Conservation (phyloP, 1,284 basidiomycete genomes). For the Boletus albobrunnescens region DNA sequence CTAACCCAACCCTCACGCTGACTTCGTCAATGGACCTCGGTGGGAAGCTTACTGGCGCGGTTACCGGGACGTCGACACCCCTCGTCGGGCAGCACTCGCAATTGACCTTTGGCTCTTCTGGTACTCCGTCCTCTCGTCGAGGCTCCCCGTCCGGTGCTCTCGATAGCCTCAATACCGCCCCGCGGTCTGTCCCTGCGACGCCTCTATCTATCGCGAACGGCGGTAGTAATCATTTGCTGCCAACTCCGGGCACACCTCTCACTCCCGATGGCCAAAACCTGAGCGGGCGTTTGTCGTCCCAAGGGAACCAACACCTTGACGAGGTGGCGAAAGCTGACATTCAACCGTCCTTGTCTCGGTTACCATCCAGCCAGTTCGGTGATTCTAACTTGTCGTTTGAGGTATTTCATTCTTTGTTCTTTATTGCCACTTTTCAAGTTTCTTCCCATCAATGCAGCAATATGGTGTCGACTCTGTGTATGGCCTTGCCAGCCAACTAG, state of each 20-base stretch:
- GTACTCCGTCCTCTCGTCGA: constrained; percentile 53
- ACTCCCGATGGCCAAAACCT: constrained; percentile 56
- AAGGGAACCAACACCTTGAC: constrained; percentile 45
- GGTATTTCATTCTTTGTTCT: constrained; percentile 35
- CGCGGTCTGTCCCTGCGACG: constrained; percentile 74
- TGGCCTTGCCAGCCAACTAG: constrained; percentile 47
- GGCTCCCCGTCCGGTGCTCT: constrained; percentile 63
- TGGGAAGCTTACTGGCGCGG: constrained; percentile 42
- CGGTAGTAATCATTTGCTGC: constrained; percentile 48
- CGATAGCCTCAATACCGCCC: constrained; percentile 57
- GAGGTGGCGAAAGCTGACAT: constrained; percentile 54
- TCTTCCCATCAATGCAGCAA: constrained; percentile 35
- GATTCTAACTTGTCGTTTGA: constrained; percentile 53
- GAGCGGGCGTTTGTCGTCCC: constrained; percentile 57
- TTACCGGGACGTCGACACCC: constrained; percentile 60
- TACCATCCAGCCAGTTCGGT: constrained; percentile 59
- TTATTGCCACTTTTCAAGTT: background rate
- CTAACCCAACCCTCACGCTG: constrained; percentile 66
- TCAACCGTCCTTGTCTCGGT: constrained; percentile 65
- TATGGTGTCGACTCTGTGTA: constrained; percentile 62
- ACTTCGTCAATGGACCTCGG: constrained; percentile 52
- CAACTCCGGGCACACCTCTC: constrained; percentile 66
- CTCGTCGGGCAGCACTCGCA: constrained; percentile 62
- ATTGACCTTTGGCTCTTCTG: constrained; percentile 42
- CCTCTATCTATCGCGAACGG: constrained; percentile 54